These are phyloP conservation scores for Entonaema liquescens DNA, from an alignment of 495 filamentous ascomycete species.

Conservation along the genomic window DNA sequence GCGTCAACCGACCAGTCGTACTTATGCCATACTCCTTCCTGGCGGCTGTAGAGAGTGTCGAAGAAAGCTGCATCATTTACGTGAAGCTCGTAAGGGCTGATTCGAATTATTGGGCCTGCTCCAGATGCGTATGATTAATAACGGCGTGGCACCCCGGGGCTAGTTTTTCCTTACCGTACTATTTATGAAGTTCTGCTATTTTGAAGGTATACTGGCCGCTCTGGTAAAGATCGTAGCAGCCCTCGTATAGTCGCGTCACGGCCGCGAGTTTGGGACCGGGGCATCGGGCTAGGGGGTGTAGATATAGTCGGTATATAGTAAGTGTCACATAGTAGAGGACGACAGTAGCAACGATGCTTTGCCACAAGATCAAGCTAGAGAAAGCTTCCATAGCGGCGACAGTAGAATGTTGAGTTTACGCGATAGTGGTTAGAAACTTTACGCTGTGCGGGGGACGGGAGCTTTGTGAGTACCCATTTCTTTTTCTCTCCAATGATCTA, in stretches of 20 bases:
- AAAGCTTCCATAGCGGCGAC: neutral
- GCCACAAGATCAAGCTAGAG: neutral
- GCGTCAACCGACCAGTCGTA: slow-evolving; percentile 44
- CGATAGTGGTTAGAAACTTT: neutral
- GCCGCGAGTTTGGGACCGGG: slow-evolving; percentile 62
- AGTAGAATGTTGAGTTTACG: neutral
- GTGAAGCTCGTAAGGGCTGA: slow-evolving; percentile 47
- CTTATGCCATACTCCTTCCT: slow-evolving; percentile 45
- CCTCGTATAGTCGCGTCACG: slow-evolving; percentile 58
- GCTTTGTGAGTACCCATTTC: neutral
- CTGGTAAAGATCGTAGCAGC: slow-evolving; percentile 56
- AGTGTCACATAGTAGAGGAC: slow-evolving; percentile 13
- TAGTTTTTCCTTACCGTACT: slow-evolving; percentile 35
- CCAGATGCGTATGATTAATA: neutral
- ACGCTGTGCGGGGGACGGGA: neutral
- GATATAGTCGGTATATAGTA: slow-evolving; percentile 54
- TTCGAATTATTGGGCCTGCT: slow-evolving; percentile 48
- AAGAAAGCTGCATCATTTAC: slow-evolving; percentile 44
- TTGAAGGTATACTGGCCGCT: slow-evolving; percentile 42
- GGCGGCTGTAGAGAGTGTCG: slow-evolving; percentile 42
- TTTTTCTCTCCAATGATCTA: neutral
- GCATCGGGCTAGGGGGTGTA: slow-evolving; percentile 57
- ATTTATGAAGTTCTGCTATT: slow-evolving; percentile 40
- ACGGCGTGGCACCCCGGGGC: slow-evolving; percentile 14
- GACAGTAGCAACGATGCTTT: neutral